Evolutionary conservation across 768 basidiomycete species (phyloP).

Genomic region (Tulasnella sp.): DNA sequence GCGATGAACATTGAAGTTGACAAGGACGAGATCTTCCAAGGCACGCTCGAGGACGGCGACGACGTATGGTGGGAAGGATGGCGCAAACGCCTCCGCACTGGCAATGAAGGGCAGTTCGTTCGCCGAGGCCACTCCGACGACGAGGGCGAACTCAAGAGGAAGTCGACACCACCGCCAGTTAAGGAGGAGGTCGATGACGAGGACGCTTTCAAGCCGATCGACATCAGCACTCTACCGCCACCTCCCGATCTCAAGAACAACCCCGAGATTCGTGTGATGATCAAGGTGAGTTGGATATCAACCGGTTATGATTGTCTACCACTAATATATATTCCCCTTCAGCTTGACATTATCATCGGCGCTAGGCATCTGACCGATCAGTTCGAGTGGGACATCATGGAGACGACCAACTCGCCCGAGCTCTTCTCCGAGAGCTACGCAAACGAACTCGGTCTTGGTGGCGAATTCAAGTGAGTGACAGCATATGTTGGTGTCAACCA

Average conservation of each 20-base stretch:
- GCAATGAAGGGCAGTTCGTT: constrained; percentile 36
- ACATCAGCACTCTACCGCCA: constrained; percentile 38
- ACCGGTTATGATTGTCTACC: too few species aligned
- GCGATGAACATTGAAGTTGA: background rate
- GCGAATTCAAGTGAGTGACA: constrained; percentile 80
- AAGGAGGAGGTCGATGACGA: constrained; percentile 27
- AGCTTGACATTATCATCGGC: constrained; percentile 95
- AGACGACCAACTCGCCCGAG: constrained; percentile 76
- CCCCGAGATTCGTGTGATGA: constrained; percentile 78
- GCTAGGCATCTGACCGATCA: constrained; percentile 91
- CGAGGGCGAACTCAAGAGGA: constrained; percentile 34
- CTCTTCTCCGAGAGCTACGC: constrained; percentile 86
- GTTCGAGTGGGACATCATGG: constrained; percentile 96
- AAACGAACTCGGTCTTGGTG: constrained; percentile 79
- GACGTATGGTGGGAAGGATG: constrained; percentile 68
- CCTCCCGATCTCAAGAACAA: constrained; percentile 57
- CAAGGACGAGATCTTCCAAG: constrained; percentile 40
- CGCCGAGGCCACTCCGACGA: constrained; percentile 36
- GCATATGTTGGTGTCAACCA: background rate
- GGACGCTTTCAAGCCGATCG: constrained; percentile 34
- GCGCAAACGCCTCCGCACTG: constrained; percentile 54
- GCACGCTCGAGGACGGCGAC: constrained; percentile 47
- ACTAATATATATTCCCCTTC: constrained; percentile 13
- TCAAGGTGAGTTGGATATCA: constrained; percentile 69
- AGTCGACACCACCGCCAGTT: constrained; percentile 31